These are phyloP conservation scores for Conoideocrella luteorostrata DNA, from an alignment of 2,329 filamentous ascomycete genomes.

Conservation along the genomic window DNA sequence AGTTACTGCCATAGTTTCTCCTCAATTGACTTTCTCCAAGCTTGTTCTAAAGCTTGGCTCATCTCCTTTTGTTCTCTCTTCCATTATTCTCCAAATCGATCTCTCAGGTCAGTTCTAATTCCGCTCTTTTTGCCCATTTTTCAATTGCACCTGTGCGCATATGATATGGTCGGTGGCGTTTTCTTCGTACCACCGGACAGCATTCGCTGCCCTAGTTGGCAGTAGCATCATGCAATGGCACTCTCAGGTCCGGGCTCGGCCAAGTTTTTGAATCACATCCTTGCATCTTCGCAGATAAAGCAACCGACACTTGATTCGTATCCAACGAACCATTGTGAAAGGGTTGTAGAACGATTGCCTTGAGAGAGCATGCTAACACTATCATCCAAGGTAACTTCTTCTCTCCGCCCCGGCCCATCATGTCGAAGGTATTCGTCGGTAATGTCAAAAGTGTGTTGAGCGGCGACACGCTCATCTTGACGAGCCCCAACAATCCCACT, in stretches of 20 bases:
- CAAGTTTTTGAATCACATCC: no score
- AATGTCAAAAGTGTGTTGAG: slow-evolving; percentile 92
- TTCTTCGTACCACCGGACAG: no score
- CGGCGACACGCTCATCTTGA: slow-evolving; percentile 83
- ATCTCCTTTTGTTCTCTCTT: slow-evolving; percentile 2
- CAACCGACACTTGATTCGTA: no score
- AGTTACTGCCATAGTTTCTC: slow-evolving; percentile 2
- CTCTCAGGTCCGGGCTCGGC: no score
- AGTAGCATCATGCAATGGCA: no score
- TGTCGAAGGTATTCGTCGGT: slow-evolving; percentile 53
- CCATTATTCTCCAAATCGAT: not conserved
- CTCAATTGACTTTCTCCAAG: slow-evolving; percentile 6
- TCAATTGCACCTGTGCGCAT: no score
- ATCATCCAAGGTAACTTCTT: slow-evolving; percentile 1
- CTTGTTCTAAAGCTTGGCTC: not conserved
- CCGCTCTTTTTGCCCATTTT: not conserved
- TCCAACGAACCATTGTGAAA: no score
- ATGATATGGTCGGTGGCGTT: no score
- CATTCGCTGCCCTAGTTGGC: no score
- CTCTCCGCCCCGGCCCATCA: slow-evolving; percentile 25
- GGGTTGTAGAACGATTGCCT: no score
- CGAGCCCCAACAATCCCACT: slow-evolving; percentile 71
- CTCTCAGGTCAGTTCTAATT: slow-evolving; percentile 2
- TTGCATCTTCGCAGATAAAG: no score
- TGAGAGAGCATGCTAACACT: not conserved